Evolutionary conservation across 2,329 filamentous ascomycete species (phyloP).

Genomic region (Cladophialophora exuberans): DNA sequence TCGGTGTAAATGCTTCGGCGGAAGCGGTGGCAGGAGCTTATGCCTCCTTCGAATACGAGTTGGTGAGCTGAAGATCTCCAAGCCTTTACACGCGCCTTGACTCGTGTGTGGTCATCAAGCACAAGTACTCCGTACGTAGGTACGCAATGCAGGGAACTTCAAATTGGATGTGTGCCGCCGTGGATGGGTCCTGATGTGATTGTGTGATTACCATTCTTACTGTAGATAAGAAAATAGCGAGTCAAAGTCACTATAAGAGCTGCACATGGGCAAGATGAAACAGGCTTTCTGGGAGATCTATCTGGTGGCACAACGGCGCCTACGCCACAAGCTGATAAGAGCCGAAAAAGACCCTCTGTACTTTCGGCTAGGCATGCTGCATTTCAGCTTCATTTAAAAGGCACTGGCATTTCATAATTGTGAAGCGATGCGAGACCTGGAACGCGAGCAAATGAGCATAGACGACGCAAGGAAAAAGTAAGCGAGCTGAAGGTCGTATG

Average conservation of each 20-base stretch:
- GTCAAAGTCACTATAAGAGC: neutral
- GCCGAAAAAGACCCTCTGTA: neutral
- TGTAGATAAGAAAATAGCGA: slow-evolving; percentile 9
- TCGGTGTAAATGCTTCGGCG: no score
- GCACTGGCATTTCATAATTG: neutral
- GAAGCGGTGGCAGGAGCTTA: no score
- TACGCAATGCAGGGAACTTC: no score
- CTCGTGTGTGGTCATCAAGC: no score
- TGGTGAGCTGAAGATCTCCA: no score
- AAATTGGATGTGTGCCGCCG: no score
- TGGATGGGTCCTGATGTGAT: neutral
- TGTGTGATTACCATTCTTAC: neutral
- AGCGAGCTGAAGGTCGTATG: slow-evolving; percentile 6
- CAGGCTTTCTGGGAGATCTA: slow-evolving; percentile 3
- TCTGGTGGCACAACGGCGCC: neutral
- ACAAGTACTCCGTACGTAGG: neutral
- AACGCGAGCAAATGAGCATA: neutral
- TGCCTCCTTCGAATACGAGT: no score
- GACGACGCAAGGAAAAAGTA: neutral
- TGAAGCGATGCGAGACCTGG: neutral
- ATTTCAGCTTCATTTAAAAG: neutral
- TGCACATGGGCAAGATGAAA: slow-evolving; percentile 20
- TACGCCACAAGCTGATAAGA: slow-evolving; percentile 14
- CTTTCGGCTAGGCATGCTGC: neutral
- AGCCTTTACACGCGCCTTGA: no score